phyloP scores from a whole-genome alignment of 2,329 filamentous ascomycete species.

The Penicillium hordei region DNA sequence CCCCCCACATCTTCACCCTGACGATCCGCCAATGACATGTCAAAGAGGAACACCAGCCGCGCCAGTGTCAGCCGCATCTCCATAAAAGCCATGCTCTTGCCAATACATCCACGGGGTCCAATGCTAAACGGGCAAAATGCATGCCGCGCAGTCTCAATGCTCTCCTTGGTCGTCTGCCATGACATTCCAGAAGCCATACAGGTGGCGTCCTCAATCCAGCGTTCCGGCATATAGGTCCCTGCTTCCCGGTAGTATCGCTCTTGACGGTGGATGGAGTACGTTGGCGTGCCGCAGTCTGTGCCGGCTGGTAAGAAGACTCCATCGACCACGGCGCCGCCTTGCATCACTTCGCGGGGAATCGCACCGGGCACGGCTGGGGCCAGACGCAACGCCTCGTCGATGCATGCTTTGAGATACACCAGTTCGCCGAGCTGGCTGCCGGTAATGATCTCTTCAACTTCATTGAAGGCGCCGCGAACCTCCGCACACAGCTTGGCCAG shows the following conservation, averaged over 20 bases:
- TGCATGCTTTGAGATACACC: slow-evolving; percentile 43
- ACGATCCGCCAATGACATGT: slow-evolving; percentile 38
- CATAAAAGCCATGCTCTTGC: slow-evolving; percentile 46
- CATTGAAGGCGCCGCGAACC: slow-evolving; percentile 36
- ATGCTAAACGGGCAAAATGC: slow-evolving; percentile 67
- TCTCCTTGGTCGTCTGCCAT: slow-evolving; percentile 49
- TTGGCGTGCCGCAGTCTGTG: slow-evolving; percentile 63
- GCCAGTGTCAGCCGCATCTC: slow-evolving; percentile 44
- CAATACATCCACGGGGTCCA: slow-evolving; percentile 44
- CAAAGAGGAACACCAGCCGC: slow-evolving; percentile 41
- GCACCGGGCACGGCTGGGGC: slow-evolving; percentile 41
- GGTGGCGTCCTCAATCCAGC: slow-evolving; percentile 59
- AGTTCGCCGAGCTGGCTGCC: slow-evolving; percentile 38
- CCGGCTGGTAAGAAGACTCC: slow-evolving; percentile 49
- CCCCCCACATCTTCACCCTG: slow-evolving; percentile 37
- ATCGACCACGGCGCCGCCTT: slow-evolving; percentile 39
- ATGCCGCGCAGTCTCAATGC: slow-evolving; percentile 55
- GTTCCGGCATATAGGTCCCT: slow-evolving; percentile 61
- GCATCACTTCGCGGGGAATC: slow-evolving; percentile 41
- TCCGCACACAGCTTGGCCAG: slow-evolving; percentile 37
- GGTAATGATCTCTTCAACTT: slow-evolving; percentile 40
- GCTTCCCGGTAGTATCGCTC: slow-evolving; percentile 61
- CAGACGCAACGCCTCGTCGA: slow-evolving; percentile 45
- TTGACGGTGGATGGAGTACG: slow-evolving; percentile 70
- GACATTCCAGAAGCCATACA: slow-evolving; percentile 38